These are phyloP conservation scores for Tuber calosporum DNA, from an alignment of 495 filamentous ascomycete genomes.

Conservation along the genomic window DNA sequence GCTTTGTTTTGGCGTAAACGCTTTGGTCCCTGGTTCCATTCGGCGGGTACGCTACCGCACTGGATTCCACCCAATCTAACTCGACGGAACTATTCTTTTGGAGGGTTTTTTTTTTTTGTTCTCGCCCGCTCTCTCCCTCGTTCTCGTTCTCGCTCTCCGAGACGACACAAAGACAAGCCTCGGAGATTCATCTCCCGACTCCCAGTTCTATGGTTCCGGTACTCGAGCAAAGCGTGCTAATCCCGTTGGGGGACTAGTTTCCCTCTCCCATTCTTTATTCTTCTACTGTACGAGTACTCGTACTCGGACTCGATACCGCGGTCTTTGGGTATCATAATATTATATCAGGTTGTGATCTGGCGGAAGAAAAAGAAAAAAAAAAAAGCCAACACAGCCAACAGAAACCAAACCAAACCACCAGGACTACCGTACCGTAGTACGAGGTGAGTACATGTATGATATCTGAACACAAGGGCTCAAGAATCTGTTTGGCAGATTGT, in stretches of 20 bases:
- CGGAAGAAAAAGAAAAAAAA: neutral
- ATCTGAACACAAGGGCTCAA: no score
- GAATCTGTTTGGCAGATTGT: no score
- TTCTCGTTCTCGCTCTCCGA: neutral
- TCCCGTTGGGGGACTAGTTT: neutral
- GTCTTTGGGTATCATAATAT: neutral
- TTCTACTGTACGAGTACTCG: no score
- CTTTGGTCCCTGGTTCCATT: neutral
- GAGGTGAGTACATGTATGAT: no score
- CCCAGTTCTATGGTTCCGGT: neutral
- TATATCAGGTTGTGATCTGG: no score
- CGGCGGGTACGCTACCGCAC: neutral
- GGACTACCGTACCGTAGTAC: no score
- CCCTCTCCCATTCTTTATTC: neutral
- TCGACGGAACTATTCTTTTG: neutral
- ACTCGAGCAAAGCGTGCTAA: neutral
- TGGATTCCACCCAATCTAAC: neutral
- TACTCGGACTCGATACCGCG: slow-evolving; percentile 1
- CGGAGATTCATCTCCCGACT: neutral
- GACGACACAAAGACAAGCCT: neutral
- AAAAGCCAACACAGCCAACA: slow-evolving; percentile 4
- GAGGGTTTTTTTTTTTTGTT: no score
- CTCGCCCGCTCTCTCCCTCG: neutral
- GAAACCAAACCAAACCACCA: neutral
- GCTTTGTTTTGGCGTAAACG: neutral